Percentiles rank a stretch among this genome's conserved stretches.
Evolutionary conservation across 768 basidiomycete genomes (phyloP).

Genomic region (Psilocybe tampanensis): DNA sequence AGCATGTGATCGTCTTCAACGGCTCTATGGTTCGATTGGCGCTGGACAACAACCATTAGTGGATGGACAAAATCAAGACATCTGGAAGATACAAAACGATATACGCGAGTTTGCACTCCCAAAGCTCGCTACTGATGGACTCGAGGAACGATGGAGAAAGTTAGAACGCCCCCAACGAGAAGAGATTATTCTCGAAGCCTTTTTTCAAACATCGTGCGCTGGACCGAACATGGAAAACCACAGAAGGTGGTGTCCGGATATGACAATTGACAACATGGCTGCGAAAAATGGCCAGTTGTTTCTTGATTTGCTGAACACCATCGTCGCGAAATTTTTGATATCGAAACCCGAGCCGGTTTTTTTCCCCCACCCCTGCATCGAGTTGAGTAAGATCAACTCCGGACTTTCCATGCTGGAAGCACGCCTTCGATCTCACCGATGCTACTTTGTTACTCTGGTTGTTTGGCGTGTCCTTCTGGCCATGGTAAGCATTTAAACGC

Average conservation of each 20-base stretch:
- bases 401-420: background rate
- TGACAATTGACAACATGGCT: constrained; percentile 13
- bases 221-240: constrained; percentile 16
- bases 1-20: too few species aligned
- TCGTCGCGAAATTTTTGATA: background rate
- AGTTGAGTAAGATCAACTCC: background rate
- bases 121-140: background rate
- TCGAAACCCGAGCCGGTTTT: background rate
- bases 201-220: constrained; percentile 13
- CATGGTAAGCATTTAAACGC: background rate
- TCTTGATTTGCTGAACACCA: constrained; percentile 3
- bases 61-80: too few species aligned
- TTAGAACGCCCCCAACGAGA: background rate
- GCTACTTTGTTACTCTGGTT: constrained; percentile 8
- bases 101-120: too few species aligned
- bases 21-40: too few species aligned
- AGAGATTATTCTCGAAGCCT: constrained; percentile 15
- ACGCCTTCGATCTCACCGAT: background rate
- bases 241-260: constrained; percentile 23
- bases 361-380: constrained; percentile 6
- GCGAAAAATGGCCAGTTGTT: background rate
- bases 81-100: too few species aligned
- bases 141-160: background rate
- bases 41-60: too few species aligned
- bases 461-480: constrained; percentile 4